Conservation (phyloP, 140 eudicot species). For the Senecio squalidus region DNA sequence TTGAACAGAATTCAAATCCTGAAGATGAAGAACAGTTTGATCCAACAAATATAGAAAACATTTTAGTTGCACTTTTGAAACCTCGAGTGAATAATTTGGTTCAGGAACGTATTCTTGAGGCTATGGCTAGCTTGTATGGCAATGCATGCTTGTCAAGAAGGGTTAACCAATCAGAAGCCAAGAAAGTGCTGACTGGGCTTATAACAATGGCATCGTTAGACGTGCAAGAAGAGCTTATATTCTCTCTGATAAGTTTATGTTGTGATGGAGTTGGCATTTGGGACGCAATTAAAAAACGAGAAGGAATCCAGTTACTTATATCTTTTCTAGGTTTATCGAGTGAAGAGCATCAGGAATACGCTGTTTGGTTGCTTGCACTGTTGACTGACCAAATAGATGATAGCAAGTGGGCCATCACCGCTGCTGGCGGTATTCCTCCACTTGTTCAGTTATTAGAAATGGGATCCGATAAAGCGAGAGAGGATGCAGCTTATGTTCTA, state of each 20-base stretch:
- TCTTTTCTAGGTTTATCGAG: slow-evolving; percentile 76
- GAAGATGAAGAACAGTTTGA: slow-evolving; percentile 50
- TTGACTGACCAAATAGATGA: slow-evolving; percentile 66
- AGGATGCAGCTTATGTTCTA: slow-evolving; percentile 59
- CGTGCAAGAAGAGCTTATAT: slow-evolving; percentile 51
- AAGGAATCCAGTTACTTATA: slow-evolving; percentile 74
- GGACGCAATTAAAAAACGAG: slow-evolving; percentile 77
- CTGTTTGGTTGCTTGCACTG: slow-evolving; percentile 57
- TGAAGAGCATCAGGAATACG: slow-evolving; percentile 75
- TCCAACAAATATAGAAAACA: slow-evolving; percentile 45
- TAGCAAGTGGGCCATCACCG: slow-evolving; percentile 93
- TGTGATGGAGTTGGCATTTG: slow-evolving; percentile 56
- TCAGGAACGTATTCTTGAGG: slow-evolving; percentile 76
- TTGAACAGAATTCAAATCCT: slow-evolving; percentile 27
- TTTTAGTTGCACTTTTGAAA: slow-evolving; percentile 52
- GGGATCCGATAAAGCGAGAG: slow-evolving; percentile 69
- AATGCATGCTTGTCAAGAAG: slow-evolving; percentile 37
- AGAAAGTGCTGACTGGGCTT: slow-evolving; percentile 58
- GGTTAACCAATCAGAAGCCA: slow-evolving; percentile 58
- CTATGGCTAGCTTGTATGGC: slow-evolving; percentile 74
- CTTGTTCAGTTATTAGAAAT: slow-evolving; percentile 68
- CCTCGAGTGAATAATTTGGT: slow-evolving; percentile 57
- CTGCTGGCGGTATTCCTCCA: slow-evolving; percentile 90
- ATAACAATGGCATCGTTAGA: slow-evolving; percentile 61
- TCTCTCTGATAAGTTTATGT: slow-evolving; percentile 55